Evolutionary conservation across 2,329 filamentous ascomycete species (phyloP).

Genomic region (Penicillium janthinellum): DNA sequence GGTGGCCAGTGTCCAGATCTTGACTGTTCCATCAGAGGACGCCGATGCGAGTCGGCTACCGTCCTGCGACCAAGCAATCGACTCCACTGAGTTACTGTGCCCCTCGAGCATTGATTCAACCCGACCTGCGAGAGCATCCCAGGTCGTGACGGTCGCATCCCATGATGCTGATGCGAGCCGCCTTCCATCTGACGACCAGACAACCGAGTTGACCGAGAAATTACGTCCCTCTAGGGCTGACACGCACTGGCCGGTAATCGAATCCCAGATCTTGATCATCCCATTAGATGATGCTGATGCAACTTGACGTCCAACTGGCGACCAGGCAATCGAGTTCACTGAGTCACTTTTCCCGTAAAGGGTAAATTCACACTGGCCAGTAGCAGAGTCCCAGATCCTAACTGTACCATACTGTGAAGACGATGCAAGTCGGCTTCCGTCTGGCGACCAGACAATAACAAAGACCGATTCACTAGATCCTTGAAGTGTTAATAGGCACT

Average conservation of each 20-base stretch:
- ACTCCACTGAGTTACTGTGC: not conserved
- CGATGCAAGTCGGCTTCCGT: slow-evolving; percentile 12
- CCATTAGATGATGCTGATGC: slow-evolving; percentile 9
- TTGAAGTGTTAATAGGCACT: slow-evolving; percentile 13
- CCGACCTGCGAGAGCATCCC: not conserved
- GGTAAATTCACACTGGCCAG: slow-evolving; percentile 1
- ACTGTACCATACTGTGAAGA: not conserved
- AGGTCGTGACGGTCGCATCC: slow-evolving; percentile 1
- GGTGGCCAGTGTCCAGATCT: not conserved
- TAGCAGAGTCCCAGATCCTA: slow-evolving; percentile 6
- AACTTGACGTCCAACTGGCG: slow-evolving; percentile 9
- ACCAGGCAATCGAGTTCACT: slow-evolving; percentile 2
- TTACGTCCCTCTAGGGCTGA: not conserved
- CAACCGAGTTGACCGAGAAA: not conserved
- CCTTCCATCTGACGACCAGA: slow-evolving; percentile 3
- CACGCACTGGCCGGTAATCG: not conserved
- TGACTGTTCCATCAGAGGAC: not conserved
- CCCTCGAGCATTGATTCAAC: no score
- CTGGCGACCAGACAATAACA: not conserved
- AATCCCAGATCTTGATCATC: not conserved
- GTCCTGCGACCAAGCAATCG: slow-evolving; percentile 2
- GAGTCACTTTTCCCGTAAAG: slow-evolving; percentile 17
- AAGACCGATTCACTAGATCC: slow-evolving; percentile 1
- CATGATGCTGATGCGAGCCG: not conserved
- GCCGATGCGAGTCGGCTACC: not conserved